phyloP scores from a whole-genome alignment of 2,329 filamentous ascomycete species.

The Pseudogymnoascus sp. region DNA sequence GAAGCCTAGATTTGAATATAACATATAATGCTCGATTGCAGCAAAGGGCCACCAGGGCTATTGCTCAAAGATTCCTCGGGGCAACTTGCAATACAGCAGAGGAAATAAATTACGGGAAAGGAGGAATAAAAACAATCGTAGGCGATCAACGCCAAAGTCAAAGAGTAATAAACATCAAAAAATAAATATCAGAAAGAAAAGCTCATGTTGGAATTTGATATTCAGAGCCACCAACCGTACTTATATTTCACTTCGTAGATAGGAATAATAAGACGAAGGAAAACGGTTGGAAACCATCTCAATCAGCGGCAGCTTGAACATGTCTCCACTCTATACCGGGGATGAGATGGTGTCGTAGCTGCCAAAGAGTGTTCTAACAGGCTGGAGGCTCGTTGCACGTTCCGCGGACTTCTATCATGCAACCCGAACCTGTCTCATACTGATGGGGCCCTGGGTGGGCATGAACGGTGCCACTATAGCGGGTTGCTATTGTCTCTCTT shows the following conservation, averaged over 20 bases:
- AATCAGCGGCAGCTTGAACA: neutral
- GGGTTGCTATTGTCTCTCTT: neutral
- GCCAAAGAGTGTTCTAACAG: neutral
- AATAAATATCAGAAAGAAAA: neutral
- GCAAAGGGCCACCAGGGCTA: constrained; percentile 10
- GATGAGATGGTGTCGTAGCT: neutral
- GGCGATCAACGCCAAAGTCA: neutral
- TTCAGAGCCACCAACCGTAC: neutral
- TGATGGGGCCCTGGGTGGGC: neutral
- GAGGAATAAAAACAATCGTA: neutral
- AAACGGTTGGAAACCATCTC: neutral
- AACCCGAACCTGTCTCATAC: neutral
- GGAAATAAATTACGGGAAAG: neutral
- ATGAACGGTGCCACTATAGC: neutral
- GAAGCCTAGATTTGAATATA: neutral
- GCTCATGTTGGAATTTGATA: neutral
- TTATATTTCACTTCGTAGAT: neutral
- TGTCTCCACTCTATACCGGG: neutral
- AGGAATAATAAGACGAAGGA: neutral
- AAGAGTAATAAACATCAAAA: neutral
- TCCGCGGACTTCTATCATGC: neutral
- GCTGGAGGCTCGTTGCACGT: neutral
- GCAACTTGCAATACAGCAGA: neutral
- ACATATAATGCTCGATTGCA: neutral
- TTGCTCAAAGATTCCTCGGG: neutral